phyloP scores from a whole-genome alignment of 768 basidiomycete species.

The Holtermanniella nyarrowii region DNA sequence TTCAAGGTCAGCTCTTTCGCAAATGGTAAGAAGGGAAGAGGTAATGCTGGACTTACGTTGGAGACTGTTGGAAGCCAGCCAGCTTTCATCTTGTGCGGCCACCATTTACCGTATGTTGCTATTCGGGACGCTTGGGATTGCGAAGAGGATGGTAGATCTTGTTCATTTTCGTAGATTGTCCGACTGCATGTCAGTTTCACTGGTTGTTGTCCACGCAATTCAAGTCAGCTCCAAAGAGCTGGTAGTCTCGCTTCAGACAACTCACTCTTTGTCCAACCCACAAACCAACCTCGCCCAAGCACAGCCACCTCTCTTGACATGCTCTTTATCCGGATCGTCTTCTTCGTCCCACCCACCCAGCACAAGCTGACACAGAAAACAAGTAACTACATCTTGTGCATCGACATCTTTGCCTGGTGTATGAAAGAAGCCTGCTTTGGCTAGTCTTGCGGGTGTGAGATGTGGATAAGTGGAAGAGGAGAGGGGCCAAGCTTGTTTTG shows the following conservation, averaged over 20 bases:
- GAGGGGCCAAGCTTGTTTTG: constrained; percentile 58
- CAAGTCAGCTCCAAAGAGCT: too few species aligned
- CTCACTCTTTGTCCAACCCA: constrained; percentile 43
- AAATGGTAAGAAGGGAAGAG: constrained; percentile 1
- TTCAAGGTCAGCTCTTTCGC: constrained; percentile 3
- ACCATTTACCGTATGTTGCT: constrained; percentile 30
- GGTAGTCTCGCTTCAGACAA: constrained; percentile 6
- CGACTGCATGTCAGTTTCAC: neutral
- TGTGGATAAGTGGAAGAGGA: constrained; percentile 47
- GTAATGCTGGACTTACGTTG: constrained; percentile 16
- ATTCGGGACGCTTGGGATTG: constrained; percentile 14
- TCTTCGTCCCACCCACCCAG: constrained; percentile 72
- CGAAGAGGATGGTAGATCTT: constrained; percentile 25
- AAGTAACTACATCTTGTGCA: constrained; percentile 60
- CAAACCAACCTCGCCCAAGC: constrained; percentile 76
- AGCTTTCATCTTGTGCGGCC: constrained; percentile 37
- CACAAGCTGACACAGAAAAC: constrained; percentile 72
- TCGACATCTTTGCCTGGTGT: constrained; percentile 54
- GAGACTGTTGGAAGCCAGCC: constrained; percentile 34
- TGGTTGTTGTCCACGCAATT: too few species aligned
- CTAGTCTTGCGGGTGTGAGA: constrained; percentile 64
- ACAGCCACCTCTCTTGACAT: constrained; percentile 66
- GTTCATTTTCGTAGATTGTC: constrained; percentile 6
- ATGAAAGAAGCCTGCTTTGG: constrained; percentile 85
- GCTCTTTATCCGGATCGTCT: constrained; percentile 79